Percentiles rank a stretch among this genome's conserved stretches.
Evolutionary conservation across 2,329 filamentous ascomycete species (phyloP).

Genomic region (Volutella citrinella): DNA sequence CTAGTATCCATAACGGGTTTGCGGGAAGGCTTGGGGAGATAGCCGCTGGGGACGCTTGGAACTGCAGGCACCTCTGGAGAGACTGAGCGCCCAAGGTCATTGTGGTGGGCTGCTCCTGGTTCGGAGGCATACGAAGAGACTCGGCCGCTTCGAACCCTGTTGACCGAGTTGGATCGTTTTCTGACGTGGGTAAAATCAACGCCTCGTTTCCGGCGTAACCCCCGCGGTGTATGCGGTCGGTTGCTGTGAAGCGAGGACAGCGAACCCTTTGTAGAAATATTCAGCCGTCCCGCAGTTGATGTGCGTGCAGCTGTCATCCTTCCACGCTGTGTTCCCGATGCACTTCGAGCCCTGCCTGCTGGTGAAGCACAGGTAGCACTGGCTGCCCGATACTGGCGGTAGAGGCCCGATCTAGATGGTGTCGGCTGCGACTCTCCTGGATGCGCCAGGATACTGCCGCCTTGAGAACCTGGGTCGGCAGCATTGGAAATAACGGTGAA

Average conservation of each 20-base stretch:
- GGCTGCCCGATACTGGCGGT: constrained; percentile 46
- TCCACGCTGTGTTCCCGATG: constrained; percentile 31
- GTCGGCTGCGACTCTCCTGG: constrained; percentile 47
- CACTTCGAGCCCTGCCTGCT: constrained; percentile 32
- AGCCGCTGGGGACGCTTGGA: constrained; percentile 20
- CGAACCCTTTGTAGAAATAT: constrained; percentile 40
- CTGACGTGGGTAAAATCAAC: constrained; percentile 54
- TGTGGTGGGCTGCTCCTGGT: constrained; percentile 16
- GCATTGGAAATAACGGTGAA: constrained; percentile 66
- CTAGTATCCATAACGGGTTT: constrained; percentile 13
- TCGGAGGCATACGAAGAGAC: constrained; percentile 17
- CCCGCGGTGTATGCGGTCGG: constrained; percentile 39
- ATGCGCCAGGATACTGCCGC: constrained; percentile 57
- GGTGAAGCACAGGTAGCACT: constrained; percentile 23
- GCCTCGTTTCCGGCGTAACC: constrained; percentile 47
- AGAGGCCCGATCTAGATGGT: constrained; percentile 67
- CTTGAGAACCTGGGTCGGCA: constrained; percentile 52
- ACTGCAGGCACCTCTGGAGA: constrained; percentile 31
- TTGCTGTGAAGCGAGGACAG: constrained; percentile 50
- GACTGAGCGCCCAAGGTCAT: constrained; percentile 20
- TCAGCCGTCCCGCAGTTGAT: constrained; percentile 27
- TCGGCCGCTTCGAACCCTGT: constrained; percentile 16
- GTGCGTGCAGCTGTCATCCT: constrained; percentile 27
- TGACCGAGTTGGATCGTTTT: constrained; percentile 34
- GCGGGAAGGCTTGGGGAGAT: constrained; percentile 22